Base-by-base conservation (phyloP, 192 early-diverging fungal genomes). In the Coemansia sp. region DNA sequence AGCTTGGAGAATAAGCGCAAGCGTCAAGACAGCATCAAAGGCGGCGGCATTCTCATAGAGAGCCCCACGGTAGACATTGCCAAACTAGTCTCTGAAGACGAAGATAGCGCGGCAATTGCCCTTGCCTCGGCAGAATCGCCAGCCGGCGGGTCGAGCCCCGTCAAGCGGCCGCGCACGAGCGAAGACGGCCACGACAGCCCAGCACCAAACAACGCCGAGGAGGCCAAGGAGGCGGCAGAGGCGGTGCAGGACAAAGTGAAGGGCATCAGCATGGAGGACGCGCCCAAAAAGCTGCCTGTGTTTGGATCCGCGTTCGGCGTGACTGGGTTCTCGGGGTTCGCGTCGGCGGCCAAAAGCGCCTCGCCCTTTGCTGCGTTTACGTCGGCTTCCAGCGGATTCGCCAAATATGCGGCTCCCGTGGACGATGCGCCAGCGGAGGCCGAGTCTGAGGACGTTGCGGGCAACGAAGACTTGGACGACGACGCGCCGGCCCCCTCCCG, bases 131-230 rank as follows among this genome's bases (percentile, higher is more conserved):
- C 47, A 45, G 50, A n/a, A 8, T 34, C 55, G 33, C 55, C 55
- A 57, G 55, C 55, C 3, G 55, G 55, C 26, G 65, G 39, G 25
- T 68, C 78, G 36, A 82, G 79, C 45, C 79, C 79, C 1, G 43
- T 47, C 48, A 82, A 82, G 65, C 66, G 70, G 68, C 79, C 70
- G n/a, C 79, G 79, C 26, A 75, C 73, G 11, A 75, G 69, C 62
- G 69, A 70, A 10, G 71, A 79, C 35, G 68, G 65, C 25, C 52
- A 71, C 11, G 36, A 41, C 38, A 60, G 26, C 38, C 36, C 31
- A 42, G 45, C 12, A 5, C 56, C 66, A 12, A 26, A 42, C 55
- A 45, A 20, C 21, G 57, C 26, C 48, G 48, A 52, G 43, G 60
- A 62, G 37, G 59, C 57, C 2, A 48, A 26, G 12, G 52, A 28